Conservation (phyloP, 139 green algal genomes). For the Coelastrella sp. region DNA sequence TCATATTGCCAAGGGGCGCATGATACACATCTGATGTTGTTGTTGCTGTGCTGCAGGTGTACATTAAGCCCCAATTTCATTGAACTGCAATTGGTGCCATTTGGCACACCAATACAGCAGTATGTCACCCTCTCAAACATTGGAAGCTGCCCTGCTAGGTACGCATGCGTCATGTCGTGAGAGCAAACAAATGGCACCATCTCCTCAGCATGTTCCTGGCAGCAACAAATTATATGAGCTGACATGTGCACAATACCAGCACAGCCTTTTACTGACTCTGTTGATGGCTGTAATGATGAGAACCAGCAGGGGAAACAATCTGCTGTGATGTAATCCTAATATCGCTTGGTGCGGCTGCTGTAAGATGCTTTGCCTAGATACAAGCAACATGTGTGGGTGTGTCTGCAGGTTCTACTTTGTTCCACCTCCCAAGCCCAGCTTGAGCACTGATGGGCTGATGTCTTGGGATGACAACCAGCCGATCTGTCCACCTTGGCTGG, state of each 20-base stretch:
- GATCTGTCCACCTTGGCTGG: conserved; percentile 55
- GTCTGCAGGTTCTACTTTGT: conserved; percentile 38
- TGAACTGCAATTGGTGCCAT: conserved; percentile 56
- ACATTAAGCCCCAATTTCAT: conserved; percentile 54
- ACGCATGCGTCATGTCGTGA: not conserved
- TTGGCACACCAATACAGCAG: conserved; percentile 22
- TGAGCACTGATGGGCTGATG: conserved; percentile 14
- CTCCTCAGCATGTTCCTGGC: not conserved
- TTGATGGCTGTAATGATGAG: not conserved
- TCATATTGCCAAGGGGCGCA: no score
- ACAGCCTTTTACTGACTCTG: no score
- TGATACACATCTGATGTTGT: no score
- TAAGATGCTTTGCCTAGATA: conserved; percentile 42
- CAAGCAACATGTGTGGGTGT: not conserved
- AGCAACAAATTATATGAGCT: no score
- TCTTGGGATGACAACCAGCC: conserved; percentile 55
- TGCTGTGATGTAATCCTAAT: no score
- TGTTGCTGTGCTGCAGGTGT: conserved; percentile 44
- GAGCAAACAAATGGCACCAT: no score
- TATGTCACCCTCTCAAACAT: conserved; percentile 52
- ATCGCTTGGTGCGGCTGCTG: no score
- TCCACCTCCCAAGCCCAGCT: conserved; percentile 24
- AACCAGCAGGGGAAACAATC: no score
- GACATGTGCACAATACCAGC: no score
- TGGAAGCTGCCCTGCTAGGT: conserved; percentile 49